Conservation (phyloP, 2,329 filamentous ascomycete species). For the Clarireedia paspali region DNA sequence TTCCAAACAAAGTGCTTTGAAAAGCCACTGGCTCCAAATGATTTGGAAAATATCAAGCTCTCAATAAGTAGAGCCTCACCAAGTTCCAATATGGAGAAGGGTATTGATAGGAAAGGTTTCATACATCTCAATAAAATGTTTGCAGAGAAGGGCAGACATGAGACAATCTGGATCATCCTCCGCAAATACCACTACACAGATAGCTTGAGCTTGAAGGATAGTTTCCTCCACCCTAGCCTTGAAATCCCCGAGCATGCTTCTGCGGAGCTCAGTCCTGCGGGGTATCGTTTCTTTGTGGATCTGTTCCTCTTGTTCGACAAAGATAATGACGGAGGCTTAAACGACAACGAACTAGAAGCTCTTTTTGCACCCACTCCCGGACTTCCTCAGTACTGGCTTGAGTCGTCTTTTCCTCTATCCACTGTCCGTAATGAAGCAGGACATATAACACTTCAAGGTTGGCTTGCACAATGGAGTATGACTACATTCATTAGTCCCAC, state of each 20-base stretch:
- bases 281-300: conserved; percentile 96
- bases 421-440: conserved; percentile 94
- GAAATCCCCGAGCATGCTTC: conserved; percentile 90
- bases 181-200: conserved; percentile 95
- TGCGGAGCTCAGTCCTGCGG: conserved; percentile 85
- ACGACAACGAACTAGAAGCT: conserved; percentile 74
- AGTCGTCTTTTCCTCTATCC: conserved; percentile 83
- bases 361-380: conserved; percentile 92
- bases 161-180: conserved; percentile 97
- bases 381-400: conserved; percentile 76
- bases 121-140: conserved; percentile 91
- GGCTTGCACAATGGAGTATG: conserved; percentile 99
- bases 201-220: conserved; percentile 84
- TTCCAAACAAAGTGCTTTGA: conserved; percentile 93
- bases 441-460: conserved; percentile 91
- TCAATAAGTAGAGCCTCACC: conserved; percentile 67
- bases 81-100: conserved; percentile 54
- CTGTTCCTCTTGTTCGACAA: conserved; percentile 92
- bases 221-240: conserved; percentile 85
- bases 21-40: conserved; percentile 71
- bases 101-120: conserved; percentile 78
- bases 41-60: conserved; percentile 84
- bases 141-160: conserved; percentile 92
- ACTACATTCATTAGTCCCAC: conserved; percentile 95
- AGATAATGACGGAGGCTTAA: conserved; percentile 92